Base-by-base conservation (phyloP, 2,329 filamentous ascomycete species). In the Aspergillus ruber region DNA sequence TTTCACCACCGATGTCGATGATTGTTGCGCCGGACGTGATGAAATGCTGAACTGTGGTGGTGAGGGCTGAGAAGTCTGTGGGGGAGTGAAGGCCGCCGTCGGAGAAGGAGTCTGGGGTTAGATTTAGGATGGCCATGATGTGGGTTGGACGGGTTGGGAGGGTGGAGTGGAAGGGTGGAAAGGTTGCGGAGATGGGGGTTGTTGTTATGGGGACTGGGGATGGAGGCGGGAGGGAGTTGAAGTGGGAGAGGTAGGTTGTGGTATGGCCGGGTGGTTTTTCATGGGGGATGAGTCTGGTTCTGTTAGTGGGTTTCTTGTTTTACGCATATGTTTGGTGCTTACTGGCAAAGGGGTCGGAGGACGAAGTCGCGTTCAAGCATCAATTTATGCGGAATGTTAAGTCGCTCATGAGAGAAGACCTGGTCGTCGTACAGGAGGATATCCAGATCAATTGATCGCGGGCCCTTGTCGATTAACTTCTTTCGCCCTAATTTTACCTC, bases 41-140 rank as follows among this genome's bases (percentile, higher is more conserved):
- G 62, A 89, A 83, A 9, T 69, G 57, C 43, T 74, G 70, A 13
- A 90, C 76, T 1, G 80, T 85, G 10, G 74, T 62, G 10, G 75
- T 69, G 21, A 93, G 75, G 21, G 72, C 57, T 20, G 66, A 52
- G 1, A 71, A 51, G 52, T 80, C 74, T 10, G 69, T 61, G 20
- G 73, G 61, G 39, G 72, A 69, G 65, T 90, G 80, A 7, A 74
- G 61, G 7, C 90, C 90, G 45, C 90, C 91, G 63, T 97, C 90
- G 1, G 91, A 97, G 73, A 98, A 98, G 8, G 91, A 97, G 70
- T 98, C 91, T 0, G 91, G 91, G 0, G 93, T 97, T 45, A 95
- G 73, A 68, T 98, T 98, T 41, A 97, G 76, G 54, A 98, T 95
- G 46, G 87, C 88, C 93, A 98, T 98, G 56, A 96, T 71, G 41